Evolutionary conservation across 352 stramenopile genomes (phyloP), one percentile per base, ranked within the genome.

Genomic region (Phytopythium sindhum): DNA sequence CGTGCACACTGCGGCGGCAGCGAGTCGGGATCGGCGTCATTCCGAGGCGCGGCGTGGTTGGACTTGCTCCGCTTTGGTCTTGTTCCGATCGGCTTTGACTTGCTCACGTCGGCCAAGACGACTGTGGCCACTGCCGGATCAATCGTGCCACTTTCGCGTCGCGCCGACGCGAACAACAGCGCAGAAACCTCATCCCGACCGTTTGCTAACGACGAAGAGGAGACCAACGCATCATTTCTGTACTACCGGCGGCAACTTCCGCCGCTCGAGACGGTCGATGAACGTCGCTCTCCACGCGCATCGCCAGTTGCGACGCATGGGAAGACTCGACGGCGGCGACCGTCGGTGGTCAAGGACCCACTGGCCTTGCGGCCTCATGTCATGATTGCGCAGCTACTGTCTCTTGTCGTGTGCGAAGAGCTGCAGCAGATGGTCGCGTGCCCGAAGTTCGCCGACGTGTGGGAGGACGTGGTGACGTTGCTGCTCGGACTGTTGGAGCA

Each of bases 321-420:
- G 4, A 69, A 58, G 60, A 44, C 39, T 17, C 74, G 74, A 33
- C 76, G 75, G 2, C 72, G 80, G 4, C 72, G 79, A 9, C 69
- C 83, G 44, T 89, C 77, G 14, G 70, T 78, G 7, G 77, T 84
- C 48, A 90, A 86, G 63, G 81, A 92, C 26, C 80, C 80, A 23
- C 57, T 86, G 50, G 80, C 76, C 1, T 53, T 90, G 29, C 72
- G 73, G 31, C 81, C 80, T 3, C 81, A 88, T 57, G 67, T 92
- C 19, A 61, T 90, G 11, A 57, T 89, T 26, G 78, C 80, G 29
- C 80, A 90, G 45, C 63, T 92, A 52, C 33, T 92, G 1, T 90
- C 84, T 15, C 77, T 76, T 17, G 78, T 92, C 2, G 66, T 88
- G 6, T 89, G 80, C 47, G 71, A 89, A 58, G 72, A 90, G 26